Evolutionary conservation across 257 asterid genomes (phyloP).

Genomic region (Misopates orontium): DNA sequence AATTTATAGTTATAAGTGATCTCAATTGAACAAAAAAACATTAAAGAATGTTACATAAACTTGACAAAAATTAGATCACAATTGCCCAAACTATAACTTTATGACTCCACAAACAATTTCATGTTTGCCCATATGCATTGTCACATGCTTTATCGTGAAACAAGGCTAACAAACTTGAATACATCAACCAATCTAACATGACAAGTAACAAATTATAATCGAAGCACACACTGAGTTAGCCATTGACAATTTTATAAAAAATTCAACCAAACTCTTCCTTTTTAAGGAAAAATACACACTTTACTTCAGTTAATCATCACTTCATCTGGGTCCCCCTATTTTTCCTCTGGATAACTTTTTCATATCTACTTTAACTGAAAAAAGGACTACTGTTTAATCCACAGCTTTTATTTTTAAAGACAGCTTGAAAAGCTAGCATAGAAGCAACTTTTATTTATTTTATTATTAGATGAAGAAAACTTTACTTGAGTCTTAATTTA

Average conservation of each 20-base stretch:
- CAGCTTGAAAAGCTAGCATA: constrained; percentile 25
- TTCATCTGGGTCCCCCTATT: constrained; percentile 25
- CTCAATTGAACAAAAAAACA: no score
- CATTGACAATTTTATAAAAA: neutral
- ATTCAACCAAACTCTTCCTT: neutral
- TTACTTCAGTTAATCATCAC: constrained; percentile 27
- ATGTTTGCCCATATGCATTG: no score
- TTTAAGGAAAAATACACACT: constrained; percentile 20
- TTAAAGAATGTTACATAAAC: no score
- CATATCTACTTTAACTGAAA: constrained; percentile 30
- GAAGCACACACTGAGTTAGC: neutral
- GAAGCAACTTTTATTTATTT: constrained; percentile 18
- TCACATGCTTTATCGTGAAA: no score
- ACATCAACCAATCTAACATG: neutral
- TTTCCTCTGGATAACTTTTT: constrained; percentile 14
- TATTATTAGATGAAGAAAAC: neutral
- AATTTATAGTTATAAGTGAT: no score
- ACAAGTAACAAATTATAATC: neutral
- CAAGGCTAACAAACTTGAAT: neutral
- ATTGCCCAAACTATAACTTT: no score
- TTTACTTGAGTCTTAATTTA: constrained; percentile 29
- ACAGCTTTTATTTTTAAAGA: constrained; percentile 2
- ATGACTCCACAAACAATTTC: no score
- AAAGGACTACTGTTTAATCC: no score
- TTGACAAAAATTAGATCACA: no score